Base-by-base conservation (phyloP, 2,329 filamentous ascomycete species). In the Coniella vitis region DNA sequence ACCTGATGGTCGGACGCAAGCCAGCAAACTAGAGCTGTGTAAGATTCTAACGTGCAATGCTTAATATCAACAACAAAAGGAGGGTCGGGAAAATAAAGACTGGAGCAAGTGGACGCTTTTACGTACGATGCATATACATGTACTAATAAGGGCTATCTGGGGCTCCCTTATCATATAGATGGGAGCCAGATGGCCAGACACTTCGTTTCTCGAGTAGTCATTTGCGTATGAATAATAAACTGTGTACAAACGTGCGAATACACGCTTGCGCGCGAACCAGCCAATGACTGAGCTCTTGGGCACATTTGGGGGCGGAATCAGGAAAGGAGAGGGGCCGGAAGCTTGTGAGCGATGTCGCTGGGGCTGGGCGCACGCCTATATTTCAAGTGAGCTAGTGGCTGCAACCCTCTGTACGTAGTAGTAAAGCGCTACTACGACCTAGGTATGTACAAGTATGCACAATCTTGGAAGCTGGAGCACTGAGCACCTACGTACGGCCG, bases 1-100 rank as follows among this genome's bases (percentile, higher is more conserved):
- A 95, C 72, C 74, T 97, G 63, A 96, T 96, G 88, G 81, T 96
- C 52, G 91, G 82, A 53, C 83, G 87, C 70, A 96, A 96, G 77
- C 89, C 91, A 4, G 59, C 60, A 45, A 63, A 70, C 57, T 69
- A 63, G 57, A 45, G 13, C n/a, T 17, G 14, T 31, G 17, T 12
- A 29, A 29, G 5, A 16, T 20, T 21, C 4, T 25, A 17, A 17
- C n/a, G n/a, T 19, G 32, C n/a, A 21, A 14, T 19, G 25, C 22
- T 16, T 17, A 17, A 38, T 10, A 38, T 44, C 3, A 16, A 39
- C 29, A 22, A 29, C 13, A 25, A 41, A 21, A 39, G n/a, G 19
- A 25, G 38, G 21, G 17, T 17, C 8, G 1, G 3, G 38, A 3
- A 16, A n/a, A n/a, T n/a, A 17, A 7, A n/a, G 17, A 36, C 9